Evolutionary conservation across 2,329 filamentous ascomycete species (phyloP).

Genomic region (Aspergillus latus): DNA sequence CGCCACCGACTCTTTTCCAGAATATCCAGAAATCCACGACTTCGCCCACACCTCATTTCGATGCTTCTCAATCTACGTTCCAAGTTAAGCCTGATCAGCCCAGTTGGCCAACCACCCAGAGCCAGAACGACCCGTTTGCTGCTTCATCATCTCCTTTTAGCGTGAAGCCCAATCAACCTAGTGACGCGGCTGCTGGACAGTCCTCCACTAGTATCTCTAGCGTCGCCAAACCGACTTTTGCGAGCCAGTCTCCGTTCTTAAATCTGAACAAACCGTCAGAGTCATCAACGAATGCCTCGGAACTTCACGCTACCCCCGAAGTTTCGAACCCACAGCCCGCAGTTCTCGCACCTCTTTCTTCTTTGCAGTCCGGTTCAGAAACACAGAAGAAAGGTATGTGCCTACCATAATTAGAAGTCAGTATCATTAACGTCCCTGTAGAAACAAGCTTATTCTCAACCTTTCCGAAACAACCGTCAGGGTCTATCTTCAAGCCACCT

Average conservation of each 20-base stretch:
- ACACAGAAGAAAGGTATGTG: constrained; percentile 19
- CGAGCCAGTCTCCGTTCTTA: constrained; percentile 12
- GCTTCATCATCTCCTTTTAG: not conserved
- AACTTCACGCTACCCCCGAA: not conserved
- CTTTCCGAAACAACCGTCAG: not conserved
- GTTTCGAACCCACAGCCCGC: not conserved
- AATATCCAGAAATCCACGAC: constrained; percentile 6
- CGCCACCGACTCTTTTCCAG: not conserved
- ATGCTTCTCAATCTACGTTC: not conserved
- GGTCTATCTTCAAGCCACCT: not conserved
- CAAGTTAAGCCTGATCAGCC: constrained; percentile 4
- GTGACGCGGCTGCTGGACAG: constrained; percentile 14
- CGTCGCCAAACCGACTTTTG: constrained; percentile 10
- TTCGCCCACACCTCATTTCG: constrained; percentile 11
- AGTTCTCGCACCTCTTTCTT: constrained; percentile 7
- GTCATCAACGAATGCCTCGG: not conserved
- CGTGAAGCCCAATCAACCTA: constrained; percentile 7
- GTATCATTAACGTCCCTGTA: not conserved
- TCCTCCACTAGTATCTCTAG: constrained; percentile 18
- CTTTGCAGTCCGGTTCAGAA: constrained; percentile 1
- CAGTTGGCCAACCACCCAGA: constrained; percentile 4
- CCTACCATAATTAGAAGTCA: not conserved
- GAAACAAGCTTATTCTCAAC: constrained; percentile 7
- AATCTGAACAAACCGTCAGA: constrained; percentile 5
- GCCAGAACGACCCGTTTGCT: not conserved